phyloP scores from a whole-genome alignment of 2,329 filamentous ascomycete genomes.

The Colletotrichum sp. region DNA sequence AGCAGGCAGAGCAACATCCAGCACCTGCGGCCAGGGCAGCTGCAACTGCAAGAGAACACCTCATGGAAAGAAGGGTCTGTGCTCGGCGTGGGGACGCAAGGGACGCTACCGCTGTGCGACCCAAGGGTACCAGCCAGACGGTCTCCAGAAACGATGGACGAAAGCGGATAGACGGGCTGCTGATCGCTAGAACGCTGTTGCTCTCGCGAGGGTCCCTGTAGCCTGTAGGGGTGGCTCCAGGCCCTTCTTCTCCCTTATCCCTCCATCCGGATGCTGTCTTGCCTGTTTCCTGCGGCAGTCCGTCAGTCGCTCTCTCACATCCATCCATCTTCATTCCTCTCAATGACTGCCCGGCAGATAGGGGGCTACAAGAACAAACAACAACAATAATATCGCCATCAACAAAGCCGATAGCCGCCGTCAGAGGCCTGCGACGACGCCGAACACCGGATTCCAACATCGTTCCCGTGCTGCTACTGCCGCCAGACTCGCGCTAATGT shows the following conservation, averaged over 20 bases:
- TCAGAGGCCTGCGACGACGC: background rate
- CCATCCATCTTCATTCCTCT: background rate
- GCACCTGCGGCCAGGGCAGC: background rate
- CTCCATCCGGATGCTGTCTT: background rate
- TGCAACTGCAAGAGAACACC: background rate
- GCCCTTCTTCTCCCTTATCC: background rate
- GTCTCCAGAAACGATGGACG: slow-evolving; percentile 19
- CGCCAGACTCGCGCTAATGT: background rate
- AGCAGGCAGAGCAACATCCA: background rate
- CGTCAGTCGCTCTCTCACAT: background rate
- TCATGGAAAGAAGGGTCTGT: slow-evolving; percentile 23
- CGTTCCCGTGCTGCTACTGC: background rate
- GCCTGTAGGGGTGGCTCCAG: background rate
- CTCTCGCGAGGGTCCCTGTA: background rate
- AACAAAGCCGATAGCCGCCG: background rate
- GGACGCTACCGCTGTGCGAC: slow-evolving; percentile 23
- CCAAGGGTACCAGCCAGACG: slow-evolving; percentile 28
- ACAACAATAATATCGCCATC: background rate
- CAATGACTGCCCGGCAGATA: background rate
- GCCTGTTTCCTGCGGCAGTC: background rate
- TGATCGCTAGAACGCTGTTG: slow-evolving; percentile 13
- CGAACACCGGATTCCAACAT: background rate
- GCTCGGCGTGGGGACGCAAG: slow-evolving; percentile 25
- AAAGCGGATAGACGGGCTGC: slow-evolving; percentile 16
- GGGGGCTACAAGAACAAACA: background rate